phyloP scores from a whole-genome alignment of 1,284 basidiomycete species.

The Cryptococcus jaspeensis region DNA sequence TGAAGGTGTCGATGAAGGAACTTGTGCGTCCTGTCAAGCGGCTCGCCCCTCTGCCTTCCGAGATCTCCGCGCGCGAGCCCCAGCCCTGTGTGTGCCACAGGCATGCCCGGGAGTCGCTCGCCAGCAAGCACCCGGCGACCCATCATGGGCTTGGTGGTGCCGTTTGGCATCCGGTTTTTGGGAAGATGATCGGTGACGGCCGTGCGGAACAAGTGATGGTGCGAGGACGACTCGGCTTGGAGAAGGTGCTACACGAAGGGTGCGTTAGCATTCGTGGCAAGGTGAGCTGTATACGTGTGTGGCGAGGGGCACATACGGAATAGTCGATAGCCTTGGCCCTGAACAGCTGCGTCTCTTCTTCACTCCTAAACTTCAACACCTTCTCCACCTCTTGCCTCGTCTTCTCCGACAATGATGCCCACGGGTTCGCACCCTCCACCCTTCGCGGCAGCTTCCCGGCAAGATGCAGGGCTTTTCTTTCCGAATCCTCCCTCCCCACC shows the following conservation, averaged over 20 bases:
- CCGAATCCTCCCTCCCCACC: slow-evolving; percentile 66
- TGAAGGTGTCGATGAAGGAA: no score
- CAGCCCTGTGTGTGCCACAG: slow-evolving; percentile 37
- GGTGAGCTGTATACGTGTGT: not conserved
- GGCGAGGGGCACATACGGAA: slow-evolving; percentile 43
- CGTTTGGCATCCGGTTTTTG: slow-evolving; percentile 9
- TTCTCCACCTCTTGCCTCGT: slow-evolving; percentile 47
- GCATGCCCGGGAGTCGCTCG: slow-evolving; percentile 46
- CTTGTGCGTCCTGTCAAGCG: slow-evolving; percentile 13
- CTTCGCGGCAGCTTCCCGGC: no score
- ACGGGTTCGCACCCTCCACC: slow-evolving; percentile 43
- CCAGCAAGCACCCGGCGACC: slow-evolving; percentile 41
- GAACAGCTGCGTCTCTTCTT: slow-evolving; percentile 44
- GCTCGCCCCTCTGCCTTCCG: slow-evolving; percentile 14
- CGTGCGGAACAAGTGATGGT: slow-evolving; percentile 5
- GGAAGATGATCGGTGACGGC: slow-evolving; percentile 1
- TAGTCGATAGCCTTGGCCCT: slow-evolving; percentile 45
- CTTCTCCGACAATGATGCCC: slow-evolving; percentile 35
- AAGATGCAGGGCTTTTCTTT: no score
- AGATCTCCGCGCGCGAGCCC: slow-evolving; percentile 45
- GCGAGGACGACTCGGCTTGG: slow-evolving; percentile 9
- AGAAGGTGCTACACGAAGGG: slow-evolving; percentile 5
- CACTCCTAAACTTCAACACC: slow-evolving; percentile 48
- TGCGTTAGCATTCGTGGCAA: not conserved
- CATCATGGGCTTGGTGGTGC: slow-evolving; percentile 19